Percentiles rank a stretch among this genome's conserved stretches.
These are phyloP conservation scores for Fusarium oligoseptatum DNA, from an alignment of 2,329 filamentous ascomycete genomes.

Conservation along the genomic window DNA sequence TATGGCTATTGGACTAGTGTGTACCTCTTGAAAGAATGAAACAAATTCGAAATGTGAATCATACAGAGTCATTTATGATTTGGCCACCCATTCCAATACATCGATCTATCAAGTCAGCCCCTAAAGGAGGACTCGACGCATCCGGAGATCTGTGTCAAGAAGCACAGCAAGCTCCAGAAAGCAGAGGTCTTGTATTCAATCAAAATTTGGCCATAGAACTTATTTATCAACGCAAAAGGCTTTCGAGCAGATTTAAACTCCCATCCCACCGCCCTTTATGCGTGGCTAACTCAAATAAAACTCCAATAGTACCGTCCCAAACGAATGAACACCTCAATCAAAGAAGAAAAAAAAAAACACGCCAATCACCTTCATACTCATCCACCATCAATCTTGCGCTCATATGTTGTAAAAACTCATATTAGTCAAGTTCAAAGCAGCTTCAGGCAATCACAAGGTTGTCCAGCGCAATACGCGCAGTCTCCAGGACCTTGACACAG, in stretches of 20 bases:
- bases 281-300: not conserved
- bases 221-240: not conserved
- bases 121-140: too few species aligned
- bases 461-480: slow-evolving; percentile 67
- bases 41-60: slow-evolving; percentile 17
- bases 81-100: not conserved
- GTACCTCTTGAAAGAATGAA: slow-evolving; percentile 33
- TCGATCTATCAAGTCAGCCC: not conserved
- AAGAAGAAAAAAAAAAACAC: not conserved
- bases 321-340: not conserved
- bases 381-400: not conserved
- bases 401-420: not conserved
- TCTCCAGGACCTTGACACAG: slow-evolving; percentile 66
- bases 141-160: not conserved
- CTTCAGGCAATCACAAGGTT: slow-evolving; percentile 65
- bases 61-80: not conserved
- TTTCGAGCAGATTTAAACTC: not conserved
- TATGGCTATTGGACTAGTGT: slow-evolving; percentile 5
- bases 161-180: not conserved
- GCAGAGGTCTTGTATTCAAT: not conserved
- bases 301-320: not conserved
- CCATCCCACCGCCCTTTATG: not conserved
- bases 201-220: not conserved
- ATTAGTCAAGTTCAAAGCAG: not conserved
- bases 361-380: not conserved